Base-by-base conservation (phyloP, 148 eudicot species). In the Heliamphora exappendiculata region DNA sequence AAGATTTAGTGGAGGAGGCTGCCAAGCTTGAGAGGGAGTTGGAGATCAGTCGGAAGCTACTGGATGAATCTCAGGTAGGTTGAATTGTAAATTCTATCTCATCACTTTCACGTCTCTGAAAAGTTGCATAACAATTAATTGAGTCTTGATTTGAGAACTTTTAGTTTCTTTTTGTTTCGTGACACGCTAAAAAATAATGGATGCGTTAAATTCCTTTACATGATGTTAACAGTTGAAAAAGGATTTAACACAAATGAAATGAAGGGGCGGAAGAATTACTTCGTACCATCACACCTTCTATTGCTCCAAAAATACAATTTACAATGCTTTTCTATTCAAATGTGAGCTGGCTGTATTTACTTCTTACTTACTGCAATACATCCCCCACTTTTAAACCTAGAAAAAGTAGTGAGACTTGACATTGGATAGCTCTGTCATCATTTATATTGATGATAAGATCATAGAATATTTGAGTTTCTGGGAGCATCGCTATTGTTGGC, bases 1-100 rank as follows among this genome's bases (percentile, higher is more conserved):
- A 87, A 74, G 84, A 83, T n/a, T 76, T 84, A 49, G 65, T 78
- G 45, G 91, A 91, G 70, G 97, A 95, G 80, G 84, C 90, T 75
- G 82, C 88, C 51, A 88, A 81, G 83, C 89, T 91, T 75, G 93
- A 81, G 54, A 85, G 82, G 76, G 98, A 95, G 78, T 77, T 95
- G 88, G 98, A 93, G 77, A 84, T 62, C 73, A 89, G 87, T 76
- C 86, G 85, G 79, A 91, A 89, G 84, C 97, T 91, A 74, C 89
- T 95, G 70, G 91, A 93, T 81, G 97, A 95, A 83, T 93, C 99
- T 73, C 99, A 95, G 99, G 99, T 95, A 88, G 49, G 49, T 39
- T 34, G 68, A 64, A 36, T 44, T 20, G 26, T 34, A 64, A 33
- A 36, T 19, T 37, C 16, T 59, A 14, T 31, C 39, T 33, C 5